These are phyloP conservation scores for Quercus tomentella DNA, from an alignment of 331 rosid genomes.

Conservation along the genomic window DNA sequence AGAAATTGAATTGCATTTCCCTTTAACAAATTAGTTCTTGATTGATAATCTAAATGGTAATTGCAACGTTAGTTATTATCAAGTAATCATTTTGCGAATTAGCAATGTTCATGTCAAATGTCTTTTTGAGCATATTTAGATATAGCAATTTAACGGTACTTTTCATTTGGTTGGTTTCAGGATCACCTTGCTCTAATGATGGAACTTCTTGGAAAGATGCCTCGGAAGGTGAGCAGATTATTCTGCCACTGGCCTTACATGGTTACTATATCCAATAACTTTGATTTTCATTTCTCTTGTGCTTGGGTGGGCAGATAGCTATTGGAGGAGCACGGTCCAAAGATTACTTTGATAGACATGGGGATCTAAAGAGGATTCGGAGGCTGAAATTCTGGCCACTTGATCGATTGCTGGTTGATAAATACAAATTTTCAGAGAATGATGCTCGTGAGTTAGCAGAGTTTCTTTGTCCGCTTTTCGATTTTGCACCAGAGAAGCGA, in stretches of 20 bases:
- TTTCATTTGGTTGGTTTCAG: constrained; percentile 47
- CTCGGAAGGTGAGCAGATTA: constrained; percentile 61
- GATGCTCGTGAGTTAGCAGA: constrained; percentile 73
- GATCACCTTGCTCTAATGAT: constrained; percentile 98
- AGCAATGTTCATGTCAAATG: background rate
- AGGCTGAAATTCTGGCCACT: constrained; percentile 85
- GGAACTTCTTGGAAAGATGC: constrained; percentile 99
- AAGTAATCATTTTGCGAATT: background rate
- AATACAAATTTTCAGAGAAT: constrained; percentile 58
- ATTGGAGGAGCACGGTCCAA: constrained; percentile 73
- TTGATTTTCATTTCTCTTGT: constrained; percentile 17
- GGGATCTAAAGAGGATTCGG: constrained; percentile 90
- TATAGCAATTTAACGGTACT: constrained; percentile 3
- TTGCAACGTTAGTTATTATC: too few species aligned
- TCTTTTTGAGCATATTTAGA: background rate
- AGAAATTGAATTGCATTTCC: constrained; percentile 5
- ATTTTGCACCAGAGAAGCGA: constrained; percentile 84
- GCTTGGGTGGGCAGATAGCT: constrained; percentile 54
- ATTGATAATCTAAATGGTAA: background rate
- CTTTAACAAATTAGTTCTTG: background rate
- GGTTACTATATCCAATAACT: constrained; percentile 3
- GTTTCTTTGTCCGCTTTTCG: constrained; percentile 69
- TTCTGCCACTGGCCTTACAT: background rate
- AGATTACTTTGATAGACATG: constrained; percentile 91
- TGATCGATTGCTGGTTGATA: constrained; percentile 66